Conservation (phyloP, 1,284 basidiomycete species). For the Apiotrichum porosum region DNA sequence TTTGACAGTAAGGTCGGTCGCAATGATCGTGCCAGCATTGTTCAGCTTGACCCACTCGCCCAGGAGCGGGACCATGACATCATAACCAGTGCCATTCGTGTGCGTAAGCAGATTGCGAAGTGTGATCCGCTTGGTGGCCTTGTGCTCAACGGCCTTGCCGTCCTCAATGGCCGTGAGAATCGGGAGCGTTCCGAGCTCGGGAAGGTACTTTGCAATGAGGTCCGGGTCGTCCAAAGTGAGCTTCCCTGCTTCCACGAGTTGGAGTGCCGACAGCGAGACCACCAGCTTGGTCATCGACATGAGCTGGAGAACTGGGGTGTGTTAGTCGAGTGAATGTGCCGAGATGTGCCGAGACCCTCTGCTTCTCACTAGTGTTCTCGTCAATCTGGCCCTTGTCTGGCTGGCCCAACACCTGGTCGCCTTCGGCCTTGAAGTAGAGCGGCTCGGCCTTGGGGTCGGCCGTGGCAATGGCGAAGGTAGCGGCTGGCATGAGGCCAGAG, state of each 20-base stretch:
- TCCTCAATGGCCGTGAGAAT: slow-evolving; percentile 30
- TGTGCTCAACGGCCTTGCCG: slow-evolving; percentile 18
- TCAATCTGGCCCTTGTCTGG: slow-evolving; percentile 24
- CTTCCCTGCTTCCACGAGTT: slow-evolving; percentile 15
- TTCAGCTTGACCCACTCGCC: slow-evolving; percentile 7
- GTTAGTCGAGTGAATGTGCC: neutral
- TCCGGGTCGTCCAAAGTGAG: slow-evolving; percentile 24
- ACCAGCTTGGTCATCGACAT: slow-evolving; percentile 41
- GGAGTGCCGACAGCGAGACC: slow-evolving; percentile 4
- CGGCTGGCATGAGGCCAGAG: slow-evolving; percentile 24
- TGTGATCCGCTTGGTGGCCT: slow-evolving; percentile 30
- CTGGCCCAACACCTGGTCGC: slow-evolving; percentile 28
- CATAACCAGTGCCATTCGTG: slow-evolving; percentile 13
- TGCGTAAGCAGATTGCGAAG: slow-evolving; percentile 37
- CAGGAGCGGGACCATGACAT: slow-evolving; percentile 7
- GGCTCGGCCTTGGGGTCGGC: slow-evolving; percentile 4
- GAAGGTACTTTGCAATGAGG: slow-evolving; percentile 27
- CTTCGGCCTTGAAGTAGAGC: slow-evolving; percentile 28
- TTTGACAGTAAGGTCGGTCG: slow-evolving; percentile 17
- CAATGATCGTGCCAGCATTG: slow-evolving; percentile 3
- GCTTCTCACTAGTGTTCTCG: slow-evolving; percentile 30
- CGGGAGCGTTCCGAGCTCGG: slow-evolving; percentile 29
- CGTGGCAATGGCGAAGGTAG: slow-evolving; percentile 30
- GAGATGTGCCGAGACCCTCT: neutral
- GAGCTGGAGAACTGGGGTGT: slow-evolving; percentile 24